Percentiles rank a stretch among this genome's conserved stretches.
Evolutionary conservation across 1,284 basidiomycete genomes (phyloP).

Genomic region (Sanghuangporus baumii): DNA sequence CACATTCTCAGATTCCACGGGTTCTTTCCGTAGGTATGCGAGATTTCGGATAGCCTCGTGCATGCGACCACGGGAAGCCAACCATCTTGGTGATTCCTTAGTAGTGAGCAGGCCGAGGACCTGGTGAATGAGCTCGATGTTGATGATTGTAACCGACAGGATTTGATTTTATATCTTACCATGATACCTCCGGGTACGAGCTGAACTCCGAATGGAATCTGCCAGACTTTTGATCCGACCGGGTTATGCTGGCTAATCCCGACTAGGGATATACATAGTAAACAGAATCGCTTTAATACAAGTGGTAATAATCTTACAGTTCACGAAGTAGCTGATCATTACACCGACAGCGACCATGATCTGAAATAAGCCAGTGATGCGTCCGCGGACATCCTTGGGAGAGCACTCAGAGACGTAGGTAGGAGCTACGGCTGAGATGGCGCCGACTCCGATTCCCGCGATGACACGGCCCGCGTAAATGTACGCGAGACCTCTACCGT

Average conservation of each 20-base stretch:
- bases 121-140: too few relatives aligned
- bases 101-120: constrained; percentile 62
- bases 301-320: constrained; percentile 40
- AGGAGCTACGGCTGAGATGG: constrained; percentile 63
- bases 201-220: constrained; percentile 71
- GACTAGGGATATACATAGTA: constrained; percentile 33
- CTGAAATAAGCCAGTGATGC: constrained; percentile 75
- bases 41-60: constrained; percentile 32
- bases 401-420: constrained; percentile 77
- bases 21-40: constrained; percentile 53
- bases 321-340: constrained; percentile 76
- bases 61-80: constrained; percentile 30
- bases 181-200: constrained; percentile 77
- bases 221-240: constrained; percentile 52
- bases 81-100: constrained; percentile 39
- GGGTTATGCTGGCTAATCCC: constrained; percentile 54
- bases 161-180: constrained; percentile 26
- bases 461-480: constrained; percentile 77
- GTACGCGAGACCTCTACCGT: constrained; percentile 48
- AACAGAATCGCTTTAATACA: not conserved
- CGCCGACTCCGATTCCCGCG: constrained; percentile 64
- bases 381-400: constrained; percentile 68
- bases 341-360: constrained; percentile 75
- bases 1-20: constrained; percentile 41
- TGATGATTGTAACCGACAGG: too few relatives aligned